These are phyloP conservation scores for Hydnomerulius pinastri DNA, from an alignment of 768 basidiomycete genomes.

Conservation along the genomic window DNA sequence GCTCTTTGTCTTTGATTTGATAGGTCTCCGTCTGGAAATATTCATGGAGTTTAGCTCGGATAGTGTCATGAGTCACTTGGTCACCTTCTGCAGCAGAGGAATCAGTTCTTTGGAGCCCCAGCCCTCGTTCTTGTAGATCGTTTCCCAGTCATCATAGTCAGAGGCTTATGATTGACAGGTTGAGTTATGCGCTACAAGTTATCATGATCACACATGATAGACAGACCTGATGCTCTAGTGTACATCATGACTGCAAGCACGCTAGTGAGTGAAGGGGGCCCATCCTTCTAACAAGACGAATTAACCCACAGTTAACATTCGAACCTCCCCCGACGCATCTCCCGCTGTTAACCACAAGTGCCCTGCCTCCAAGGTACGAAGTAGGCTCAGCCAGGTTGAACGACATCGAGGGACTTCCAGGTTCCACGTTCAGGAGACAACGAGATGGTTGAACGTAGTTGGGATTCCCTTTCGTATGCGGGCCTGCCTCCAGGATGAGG, in stretches of 20 bases:
- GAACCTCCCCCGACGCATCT: conserved; percentile 36
- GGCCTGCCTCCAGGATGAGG: conserved; percentile 31
- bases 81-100: conserved; percentile 27
- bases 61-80: too few relatives aligned
- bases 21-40: conserved; percentile 22
- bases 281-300: conserved; percentile 2
- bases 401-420: conserved; percentile 17
- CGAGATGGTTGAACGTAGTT: conserved; percentile 24
- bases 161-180: conserved; percentile 36
- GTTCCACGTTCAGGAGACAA: conserved; percentile 18
- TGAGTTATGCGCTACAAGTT: background rate
- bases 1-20: conserved; percentile 10
- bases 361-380: conserved; percentile 13
- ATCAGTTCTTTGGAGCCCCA: conserved; percentile 30
- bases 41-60: background rate
- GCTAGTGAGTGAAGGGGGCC: background rate
- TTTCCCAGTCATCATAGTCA: conserved; percentile 47
- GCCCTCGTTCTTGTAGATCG: conserved; percentile 11
- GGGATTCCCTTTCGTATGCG: conserved; percentile 22
- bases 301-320: conserved; percentile 49
- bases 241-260: conserved; percentile 46
- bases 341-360: conserved; percentile 19
- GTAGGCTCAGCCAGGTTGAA: conserved; percentile 18
- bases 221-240: conserved; percentile 46
- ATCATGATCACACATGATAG: background rate